These are phyloP conservation scores for Oryza meyeriana DNA, from an alignment of 176 grass and related monocot species.

Conservation along the genomic window DNA sequence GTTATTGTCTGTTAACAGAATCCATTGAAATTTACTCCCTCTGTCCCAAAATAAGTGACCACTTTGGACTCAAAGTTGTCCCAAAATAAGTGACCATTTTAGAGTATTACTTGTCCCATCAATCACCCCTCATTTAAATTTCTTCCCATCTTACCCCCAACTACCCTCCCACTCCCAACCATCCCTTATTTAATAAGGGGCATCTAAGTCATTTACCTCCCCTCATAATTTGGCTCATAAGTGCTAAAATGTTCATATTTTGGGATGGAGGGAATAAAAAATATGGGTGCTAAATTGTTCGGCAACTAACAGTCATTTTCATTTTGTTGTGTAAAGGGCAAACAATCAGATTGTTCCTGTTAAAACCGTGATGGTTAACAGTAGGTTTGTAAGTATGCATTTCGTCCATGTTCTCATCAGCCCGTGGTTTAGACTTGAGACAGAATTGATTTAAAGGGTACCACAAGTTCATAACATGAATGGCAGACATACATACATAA, in stretches of 20 bases:
- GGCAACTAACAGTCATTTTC: background rate
- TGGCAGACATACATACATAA: background rate
- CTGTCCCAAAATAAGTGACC: no score
- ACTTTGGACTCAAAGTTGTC: no score
- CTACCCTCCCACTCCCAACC: no score
- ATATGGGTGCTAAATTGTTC: background rate
- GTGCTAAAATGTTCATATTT: no score
- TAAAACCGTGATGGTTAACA: background rate
- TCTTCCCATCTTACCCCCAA: no score
- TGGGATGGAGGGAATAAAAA: no score
- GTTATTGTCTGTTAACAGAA: background rate
- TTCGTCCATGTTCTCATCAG: background rate
- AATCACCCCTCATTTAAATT: no score
- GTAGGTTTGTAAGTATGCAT: background rate
- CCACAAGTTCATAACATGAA: background rate
- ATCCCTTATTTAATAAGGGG: no score
- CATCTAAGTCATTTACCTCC: no score
- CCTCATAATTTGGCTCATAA: no score
- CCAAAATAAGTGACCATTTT: no score
- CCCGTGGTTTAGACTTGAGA: background rate
- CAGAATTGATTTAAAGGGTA: background rate
- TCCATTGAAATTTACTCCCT: background rate
- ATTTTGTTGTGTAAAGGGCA: background rate
- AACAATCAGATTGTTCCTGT: background rate
- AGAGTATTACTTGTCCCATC: no score